Evolutionary conservation across 345 rosid genomes (phyloP), one percentile per base, ranked within the genome.

Genomic region (Camelina sativa): DNA sequence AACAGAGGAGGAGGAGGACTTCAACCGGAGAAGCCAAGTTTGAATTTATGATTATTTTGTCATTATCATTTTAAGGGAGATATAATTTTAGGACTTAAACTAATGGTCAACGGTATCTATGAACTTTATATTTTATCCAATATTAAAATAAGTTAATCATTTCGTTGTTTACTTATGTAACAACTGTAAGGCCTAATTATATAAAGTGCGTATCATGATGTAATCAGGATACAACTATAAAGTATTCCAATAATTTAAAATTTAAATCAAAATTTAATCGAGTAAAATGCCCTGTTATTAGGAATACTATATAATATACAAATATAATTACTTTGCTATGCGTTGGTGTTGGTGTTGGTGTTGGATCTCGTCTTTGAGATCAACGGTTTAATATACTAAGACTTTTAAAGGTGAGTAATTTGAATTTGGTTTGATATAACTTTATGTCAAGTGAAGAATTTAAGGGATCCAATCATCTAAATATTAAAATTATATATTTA

Each of bases 21-120:
- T 63, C 19, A 53, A 63, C 64, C 70, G 63, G 76, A 53, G 71
- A 64, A 58, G 48, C 30, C 41, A 55, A 38, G 41, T 56, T 16
- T 58, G 35, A 54, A 23, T 23, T 11, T 53, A 53, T 32, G 13
- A n/a, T 2, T 57, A 0, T n/a, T 9, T 28, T 28, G 0, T 28
- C 30, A 0, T 28, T 0, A 28, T 28, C 5, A 28, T 28, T 28
- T 28, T 28, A 28, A 4, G 30, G 4, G 4, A 28, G 30, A 25
- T 28, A 28, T 28, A 28, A 28, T 28, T 28, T 57, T 34, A 58
- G 23, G 8, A 58, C 43, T 58, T 34, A 8, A 58, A 34, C 12
- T 34, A 58, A 58, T 34, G 23, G 62, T 58, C 62, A 58, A 58
- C 62, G 41, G 20, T 57, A 57, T 48, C 23, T 48, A 48, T 8